Evolutionary conservation across 2,329 filamentous ascomycete species (phyloP), one percentile per base, ranked within the genome.

Genomic region (Orbilia brochopaga): DNA sequence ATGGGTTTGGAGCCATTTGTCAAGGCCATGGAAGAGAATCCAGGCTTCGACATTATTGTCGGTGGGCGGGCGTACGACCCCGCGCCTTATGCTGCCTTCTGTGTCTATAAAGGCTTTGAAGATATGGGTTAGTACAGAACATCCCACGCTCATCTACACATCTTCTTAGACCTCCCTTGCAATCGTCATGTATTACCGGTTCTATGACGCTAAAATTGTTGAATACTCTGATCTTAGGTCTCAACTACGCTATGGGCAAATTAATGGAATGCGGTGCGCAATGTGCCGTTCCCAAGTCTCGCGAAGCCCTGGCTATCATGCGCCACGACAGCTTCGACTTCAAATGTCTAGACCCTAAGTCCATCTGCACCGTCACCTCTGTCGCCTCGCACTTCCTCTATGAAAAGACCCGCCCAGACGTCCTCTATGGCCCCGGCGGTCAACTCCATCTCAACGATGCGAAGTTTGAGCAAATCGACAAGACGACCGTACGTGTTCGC

Each of bases 381-480:
- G 83, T 86, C 0, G 83, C 83, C 0, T 82, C 84, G 0, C 84
- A 86, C 70, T 82, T 83, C 0, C 75, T 86, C 8, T 86, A 86
- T 57, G 84, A 85, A 77, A 86, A 85, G 69, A 79, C 80, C 0
- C 76, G 84, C 15, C 84, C 84, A 0, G 84, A 86, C 75, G 74
- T 82, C 0, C 74, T 85, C 1, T 69, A 78, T 3, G 84, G 84
- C 0, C 84, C 84, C 0, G 84, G 84, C 0, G 84, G 84, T 0
- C 75, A 77, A 5, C 78, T 85, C 0, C 77, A 83, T 46, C 76
- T 85, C 0, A 77, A 78, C 0, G 52, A 77, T 0, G 78, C 81
- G 0, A 79, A 74, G 1, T 85, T 84, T 66, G 78, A 82, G 64
- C 80, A 83, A 73, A 74, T 83, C 2, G 73, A 75, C 0, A 81